Conservation (phyloP, 176 grass and related monocot genomes). For the Saccharum officinarum region DNA sequence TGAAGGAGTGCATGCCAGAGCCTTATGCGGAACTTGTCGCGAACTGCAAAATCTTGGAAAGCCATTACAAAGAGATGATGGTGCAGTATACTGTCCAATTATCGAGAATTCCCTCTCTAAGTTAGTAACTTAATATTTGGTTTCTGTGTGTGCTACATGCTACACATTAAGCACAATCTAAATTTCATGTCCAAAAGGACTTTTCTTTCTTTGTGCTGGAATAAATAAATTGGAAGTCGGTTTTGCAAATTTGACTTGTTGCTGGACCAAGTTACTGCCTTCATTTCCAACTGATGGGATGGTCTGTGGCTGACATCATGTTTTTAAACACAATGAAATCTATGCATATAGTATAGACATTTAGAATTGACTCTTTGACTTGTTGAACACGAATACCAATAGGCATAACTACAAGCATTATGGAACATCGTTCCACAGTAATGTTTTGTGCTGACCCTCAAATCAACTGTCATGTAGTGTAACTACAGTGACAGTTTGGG, state of each 20-base stretch:
- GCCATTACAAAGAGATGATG: slow-evolving; percentile 97
- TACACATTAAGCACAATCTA: no score
- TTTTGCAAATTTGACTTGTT: not conserved
- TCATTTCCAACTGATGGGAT: not conserved
- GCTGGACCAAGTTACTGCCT: not conserved
- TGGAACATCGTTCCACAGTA: not conserved
- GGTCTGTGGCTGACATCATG: not conserved
- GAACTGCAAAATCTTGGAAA: slow-evolving; percentile 83
- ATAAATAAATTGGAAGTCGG: not conserved
- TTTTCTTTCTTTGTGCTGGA: not conserved
- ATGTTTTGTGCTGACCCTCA: not conserved
- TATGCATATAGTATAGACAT: not conserved
- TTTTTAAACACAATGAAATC: not conserved
- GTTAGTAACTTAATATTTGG: not conserved
- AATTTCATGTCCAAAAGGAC: not conserved
- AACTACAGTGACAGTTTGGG: not conserved
- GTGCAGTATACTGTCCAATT: slow-evolving; percentile 31
- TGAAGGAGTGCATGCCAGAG: slow-evolving; percentile 70
- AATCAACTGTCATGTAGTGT: not conserved
- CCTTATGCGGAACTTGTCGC: slow-evolving; percentile 75
- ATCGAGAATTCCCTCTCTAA: not conserved
- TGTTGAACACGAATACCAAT: no score
- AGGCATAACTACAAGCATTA: not conserved
- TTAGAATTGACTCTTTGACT: not conserved
- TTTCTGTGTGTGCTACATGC: not conserved